Percentiles rank a stretch among this genome's conserved stretches.
These are phyloP conservation scores for Aschersonia sp. DNA, from an alignment of 2,329 filamentous ascomycete species.

Conservation along the genomic window DNA sequence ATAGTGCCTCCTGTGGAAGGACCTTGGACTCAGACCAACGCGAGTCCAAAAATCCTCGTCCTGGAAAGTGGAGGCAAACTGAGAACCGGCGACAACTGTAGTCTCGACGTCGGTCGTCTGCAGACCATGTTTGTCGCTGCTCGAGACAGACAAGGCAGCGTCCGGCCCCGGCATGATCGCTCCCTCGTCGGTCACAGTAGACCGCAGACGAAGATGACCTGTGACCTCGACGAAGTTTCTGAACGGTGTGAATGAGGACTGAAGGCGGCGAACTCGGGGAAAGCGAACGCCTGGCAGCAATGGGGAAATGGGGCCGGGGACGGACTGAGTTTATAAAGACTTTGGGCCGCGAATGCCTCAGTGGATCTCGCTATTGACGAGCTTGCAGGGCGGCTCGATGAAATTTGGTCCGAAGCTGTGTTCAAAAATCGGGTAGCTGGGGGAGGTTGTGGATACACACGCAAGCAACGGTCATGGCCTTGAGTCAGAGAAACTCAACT, in stretches of 20 bases:
- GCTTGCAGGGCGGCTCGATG: neutral
- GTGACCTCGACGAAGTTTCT: neutral
- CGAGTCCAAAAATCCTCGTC: constrained; percentile 19
- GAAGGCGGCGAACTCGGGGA: neutral
- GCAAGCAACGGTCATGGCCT: neutral
- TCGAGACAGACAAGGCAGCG: neutral
- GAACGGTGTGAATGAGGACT: neutral
- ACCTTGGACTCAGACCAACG: constrained; percentile 19
- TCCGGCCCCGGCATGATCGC: constrained; percentile 1
- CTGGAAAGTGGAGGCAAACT: constrained; percentile 6
- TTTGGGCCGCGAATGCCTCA: neutral
- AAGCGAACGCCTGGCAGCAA: neutral
- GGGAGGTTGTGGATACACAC: neutral
- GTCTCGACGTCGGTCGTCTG: constrained; percentile 1
- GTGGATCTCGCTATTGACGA: neutral
- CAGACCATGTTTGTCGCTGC: constrained; percentile 4
- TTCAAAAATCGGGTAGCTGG: neutral
- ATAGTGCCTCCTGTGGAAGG: constrained; percentile 19
- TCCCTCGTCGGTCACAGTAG: neutral
- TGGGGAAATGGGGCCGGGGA: neutral
- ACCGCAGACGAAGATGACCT: neutral
- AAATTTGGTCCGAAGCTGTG: neutral
- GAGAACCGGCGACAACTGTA: constrained; percentile 2
- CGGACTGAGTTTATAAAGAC: neutral
- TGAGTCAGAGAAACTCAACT: neutral